Conservation (phyloP, 345 rosid species). For the Noccaea caerulescens region DNA sequence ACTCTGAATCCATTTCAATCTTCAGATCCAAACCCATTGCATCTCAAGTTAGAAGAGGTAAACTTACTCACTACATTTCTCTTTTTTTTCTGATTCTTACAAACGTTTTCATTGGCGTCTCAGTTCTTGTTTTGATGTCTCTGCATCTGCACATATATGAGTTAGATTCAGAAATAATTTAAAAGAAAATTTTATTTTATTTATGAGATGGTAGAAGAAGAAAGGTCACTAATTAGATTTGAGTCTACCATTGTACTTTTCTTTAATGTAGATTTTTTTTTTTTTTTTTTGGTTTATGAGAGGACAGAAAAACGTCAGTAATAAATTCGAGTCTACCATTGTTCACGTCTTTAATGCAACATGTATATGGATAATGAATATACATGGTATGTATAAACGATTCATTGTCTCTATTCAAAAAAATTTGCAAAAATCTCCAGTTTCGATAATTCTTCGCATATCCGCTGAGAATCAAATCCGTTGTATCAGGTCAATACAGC, state of each 20-base stretch:
- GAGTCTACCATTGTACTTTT: constrained; percentile 14
- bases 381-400: too few relatives aligned
- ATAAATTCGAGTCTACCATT: constrained; percentile 24
- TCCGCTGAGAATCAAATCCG: not conserved
- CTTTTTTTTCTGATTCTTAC: not conserved
- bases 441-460: constrained; percentile 4
- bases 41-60: constrained; percentile 17
- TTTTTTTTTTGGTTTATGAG: not conserved
- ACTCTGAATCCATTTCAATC: constrained; percentile 17
- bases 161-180: not conserved
- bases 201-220: constrained; percentile 17
- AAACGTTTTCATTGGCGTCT: constrained; percentile 3
- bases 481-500: constrained; percentile 25
- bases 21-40: constrained; percentile 31
- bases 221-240: not conserved
- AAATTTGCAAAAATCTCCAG: not conserved
- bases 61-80: constrained; percentile 30
- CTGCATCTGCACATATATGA: not conserved
- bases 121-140: not conserved
- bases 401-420: not conserved
- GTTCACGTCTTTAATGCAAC: constrained; percentile 21
- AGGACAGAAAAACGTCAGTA: constrained; percentile 24
- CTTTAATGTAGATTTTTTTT: not conserved
- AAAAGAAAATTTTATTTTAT: not conserved
- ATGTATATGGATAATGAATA: not conserved